Base-by-base conservation (phyloP, 805 yeast species). In the Hanseniaspora lachancei region DNA sequence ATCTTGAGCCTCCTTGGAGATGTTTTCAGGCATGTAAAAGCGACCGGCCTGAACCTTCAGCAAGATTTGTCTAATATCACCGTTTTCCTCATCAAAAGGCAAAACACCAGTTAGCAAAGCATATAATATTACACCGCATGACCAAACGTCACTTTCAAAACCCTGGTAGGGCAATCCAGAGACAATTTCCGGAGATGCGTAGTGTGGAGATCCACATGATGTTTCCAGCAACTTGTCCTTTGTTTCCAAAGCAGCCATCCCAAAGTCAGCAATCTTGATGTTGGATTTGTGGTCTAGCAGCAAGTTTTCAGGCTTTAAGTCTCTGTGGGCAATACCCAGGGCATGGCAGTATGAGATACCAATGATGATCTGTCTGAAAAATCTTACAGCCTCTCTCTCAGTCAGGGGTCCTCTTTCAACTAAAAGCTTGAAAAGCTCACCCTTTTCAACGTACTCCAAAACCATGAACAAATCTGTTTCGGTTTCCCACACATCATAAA, bases 161-260 rank as follows among this genome's bases (percentile, higher is more conserved):
- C 98, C 98, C 66, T 93, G 97, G 68, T 93, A 93, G 58, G 82
- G 88, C 59, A 84, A 80, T 39, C 98, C 98, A 13, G 96, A 86
- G 12, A 93, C 97, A 61, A 93, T 91, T 68, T 93, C 98, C 0
- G 98, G 98, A 10, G 96, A 87, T 1, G 97, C 98, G 69, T 93
- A 93, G 68, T 93, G 98, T 9, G 98, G 98, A 18, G 97, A 89
- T 1, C 98, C 98, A 70, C 98, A 93, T 20, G 95, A 83, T 4
- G 98, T 93, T 68, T 91, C 97, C 57, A 93, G 74, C 64, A 91
- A 71, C 62, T 84, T 80, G 61, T 82, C 91, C 54, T 78, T 78
- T 34, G 87, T 79, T 68, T 93, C 97, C 47, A 93, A 72, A 7
- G 98, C 97, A 18, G 98, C 98, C 98, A 93, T 93, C 36, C 98